Conservation (phyloP, 768 basidiomycete genomes). For the Tulasnella sp. region DNA sequence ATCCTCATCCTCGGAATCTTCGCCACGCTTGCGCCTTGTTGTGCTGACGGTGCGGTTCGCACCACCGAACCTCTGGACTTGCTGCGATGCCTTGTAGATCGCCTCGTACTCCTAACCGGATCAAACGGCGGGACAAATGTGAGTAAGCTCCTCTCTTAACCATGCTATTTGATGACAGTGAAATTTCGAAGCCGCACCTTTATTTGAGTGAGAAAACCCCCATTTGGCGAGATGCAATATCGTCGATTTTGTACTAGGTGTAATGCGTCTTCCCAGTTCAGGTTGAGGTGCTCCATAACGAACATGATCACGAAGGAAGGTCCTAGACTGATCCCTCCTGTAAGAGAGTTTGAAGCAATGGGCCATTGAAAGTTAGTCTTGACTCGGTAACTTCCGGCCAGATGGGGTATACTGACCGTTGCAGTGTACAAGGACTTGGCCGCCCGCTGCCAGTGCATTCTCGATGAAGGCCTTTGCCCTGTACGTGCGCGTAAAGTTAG, state of each 20-base stretch:
- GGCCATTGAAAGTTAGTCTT: not conserved
- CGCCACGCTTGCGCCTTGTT: slow-evolving; percentile 54
- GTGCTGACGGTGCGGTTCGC: slow-evolving; percentile 40
- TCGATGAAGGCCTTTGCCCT: slow-evolving; percentile 76
- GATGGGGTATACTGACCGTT: slow-evolving; percentile 48
- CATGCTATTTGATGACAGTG: too few species aligned
- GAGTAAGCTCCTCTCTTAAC: not conserved
- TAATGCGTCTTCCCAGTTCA: slow-evolving; percentile 83
- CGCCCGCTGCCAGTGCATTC: slow-evolving; percentile 53
- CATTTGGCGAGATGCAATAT: slow-evolving; percentile 90
- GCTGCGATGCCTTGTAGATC: slow-evolving; percentile 73
- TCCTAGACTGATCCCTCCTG: slow-evolving; percentile 81
- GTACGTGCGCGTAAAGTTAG: not conserved
- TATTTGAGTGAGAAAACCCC: slow-evolving; percentile 85
- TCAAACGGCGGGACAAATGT: not conserved
- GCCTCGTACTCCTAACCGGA: slow-evolving; percentile 78
- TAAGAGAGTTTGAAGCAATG: not conserved
- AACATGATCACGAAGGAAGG: slow-evolving; percentile 90
- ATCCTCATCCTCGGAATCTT: slow-evolving; percentile 63
- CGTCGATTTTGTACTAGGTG: slow-evolving; percentile 83
- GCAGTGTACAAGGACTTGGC: slow-evolving; percentile 81
- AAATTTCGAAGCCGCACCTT: slow-evolving; percentile 50
- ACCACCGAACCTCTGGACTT: slow-evolving; percentile 46
- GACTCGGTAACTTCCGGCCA: too few species aligned
- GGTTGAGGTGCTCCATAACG: slow-evolving; percentile 74